Percentiles rank a stretch among this genome's conserved stretches.
These are phyloP conservation scores for Huntiella moniliformis DNA, from an alignment of 2,329 filamentous ascomycete genomes.

Conservation along the genomic window DNA sequence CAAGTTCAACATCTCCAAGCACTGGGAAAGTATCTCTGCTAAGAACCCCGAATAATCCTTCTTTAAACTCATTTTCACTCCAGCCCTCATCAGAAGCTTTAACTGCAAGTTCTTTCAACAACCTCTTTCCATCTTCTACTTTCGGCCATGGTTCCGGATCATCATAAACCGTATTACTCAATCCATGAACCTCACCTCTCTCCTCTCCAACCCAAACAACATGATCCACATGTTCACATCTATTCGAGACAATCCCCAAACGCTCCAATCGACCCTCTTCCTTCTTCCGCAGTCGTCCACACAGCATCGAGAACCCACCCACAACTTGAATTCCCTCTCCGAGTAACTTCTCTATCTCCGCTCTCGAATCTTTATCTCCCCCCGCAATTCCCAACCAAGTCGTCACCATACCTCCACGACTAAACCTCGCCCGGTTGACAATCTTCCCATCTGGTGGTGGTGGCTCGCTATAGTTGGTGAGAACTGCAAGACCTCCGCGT, in stretches of 20 bases:
- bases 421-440: slow-evolving; percentile 34
- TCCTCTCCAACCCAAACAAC: slow-evolving; percentile 39
- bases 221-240: slow-evolving; percentile 30
- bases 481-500: slow-evolving; percentile 39
- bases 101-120: slow-evolving; percentile 26
- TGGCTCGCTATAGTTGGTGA: slow-evolving; percentile 48
- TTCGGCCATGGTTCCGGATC: slow-evolving; percentile 41
- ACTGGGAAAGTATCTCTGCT: slow-evolving; percentile 37
- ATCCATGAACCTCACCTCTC: slow-evolving; percentile 33
- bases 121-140: slow-evolving; percentile 30
- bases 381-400: slow-evolving; percentile 31
- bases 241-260: slow-evolving; percentile 44
- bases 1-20: slow-evolving; percentile 22
- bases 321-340: slow-evolving; percentile 38
- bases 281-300: slow-evolving; percentile 32
- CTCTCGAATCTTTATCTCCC: slow-evolving; percentile 17
- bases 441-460: slow-evolving; percentile 29
- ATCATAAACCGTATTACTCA: slow-evolving; percentile 43
- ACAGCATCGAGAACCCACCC: slow-evolving; percentile 49
- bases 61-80: slow-evolving; percentile 29
- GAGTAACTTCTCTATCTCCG: slow-evolving; percentile 32
- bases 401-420: slow-evolving; percentile 45
- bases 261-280: slow-evolving; percentile 21
- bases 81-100: slow-evolving; percentile 21
- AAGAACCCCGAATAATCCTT: slow-evolving; percentile 33